A percentile compares a stretch with the other conserved stretches of the same genome.
phyloP scores from a whole-genome alignment of 23 red algal genomes.

The Gracilariopsis chorda region DNA sequence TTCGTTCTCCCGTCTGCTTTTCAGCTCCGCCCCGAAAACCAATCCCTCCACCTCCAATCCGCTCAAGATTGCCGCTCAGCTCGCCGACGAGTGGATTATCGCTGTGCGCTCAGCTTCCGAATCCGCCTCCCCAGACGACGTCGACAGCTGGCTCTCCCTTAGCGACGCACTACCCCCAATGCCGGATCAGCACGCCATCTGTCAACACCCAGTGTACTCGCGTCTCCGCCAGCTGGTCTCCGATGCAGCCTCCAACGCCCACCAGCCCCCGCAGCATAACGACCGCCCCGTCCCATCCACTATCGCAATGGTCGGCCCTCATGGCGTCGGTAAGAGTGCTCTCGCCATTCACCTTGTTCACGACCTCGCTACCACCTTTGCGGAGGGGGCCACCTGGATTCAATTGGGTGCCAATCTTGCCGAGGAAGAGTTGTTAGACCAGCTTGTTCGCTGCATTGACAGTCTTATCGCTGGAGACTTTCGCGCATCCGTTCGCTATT shows the following conservation, averaged over 20 bases:
- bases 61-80: constrained; percentile 8
- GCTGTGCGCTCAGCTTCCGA: constrained; percentile 32
- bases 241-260: not conserved
- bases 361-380: constrained; percentile 21
- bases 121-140: constrained; percentile 29
- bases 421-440: constrained; percentile 50
- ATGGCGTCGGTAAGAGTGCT: constrained; percentile 51
- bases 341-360: constrained; percentile 56
- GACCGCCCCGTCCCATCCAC: not conserved
- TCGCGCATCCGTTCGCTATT: constrained; percentile 46
- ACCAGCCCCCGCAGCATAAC: not conserved
- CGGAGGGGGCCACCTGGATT: constrained; percentile 58
- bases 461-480: constrained; percentile 52
- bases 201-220: not conserved
- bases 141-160: constrained; percentile 37
- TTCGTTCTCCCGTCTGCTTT: constrained; percentile 3
- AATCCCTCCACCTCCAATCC: not conserved
- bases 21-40: not conserved
- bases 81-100: constrained; percentile 46
- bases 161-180: constrained; percentile 41
- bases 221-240: not conserved
- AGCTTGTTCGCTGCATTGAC: constrained; percentile 51
- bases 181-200: constrained; percentile 33
- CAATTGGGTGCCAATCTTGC: constrained; percentile 39
- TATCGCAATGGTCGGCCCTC: constrained; percentile 29